phyloP scores from a whole-genome alignment of 805 yeast genomes.

The Grigorovia humatica region DNA sequence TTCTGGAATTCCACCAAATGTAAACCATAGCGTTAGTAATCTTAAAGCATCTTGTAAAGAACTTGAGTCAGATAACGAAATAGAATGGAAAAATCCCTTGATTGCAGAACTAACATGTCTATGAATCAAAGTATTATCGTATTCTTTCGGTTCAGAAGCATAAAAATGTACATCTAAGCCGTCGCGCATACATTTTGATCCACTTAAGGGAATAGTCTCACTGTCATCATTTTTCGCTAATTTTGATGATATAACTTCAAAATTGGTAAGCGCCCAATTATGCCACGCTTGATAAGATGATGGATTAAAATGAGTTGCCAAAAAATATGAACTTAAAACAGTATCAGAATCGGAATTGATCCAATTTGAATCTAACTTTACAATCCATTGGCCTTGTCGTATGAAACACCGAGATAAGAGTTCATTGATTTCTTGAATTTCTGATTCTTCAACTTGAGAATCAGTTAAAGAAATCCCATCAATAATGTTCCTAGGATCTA shows the following conservation, averaged over 20 bases:
- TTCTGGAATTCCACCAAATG: slow-evolving; percentile 86
- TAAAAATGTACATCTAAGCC: slow-evolving; percentile 22
- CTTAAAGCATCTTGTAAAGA: slow-evolving; percentile 90
- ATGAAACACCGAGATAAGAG: slow-evolving; percentile 86
- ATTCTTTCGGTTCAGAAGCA: slow-evolving; percentile 21
- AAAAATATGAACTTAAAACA: slow-evolving; percentile 78
- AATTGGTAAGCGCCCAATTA: slow-evolving; percentile 97
- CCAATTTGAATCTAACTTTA: slow-evolving; percentile 73
- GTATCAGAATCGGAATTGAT: slow-evolving; percentile 67
- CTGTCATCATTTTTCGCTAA: slow-evolving; percentile 15
- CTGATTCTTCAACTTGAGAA: not conserved
- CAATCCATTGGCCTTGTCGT: slow-evolving; percentile 98
- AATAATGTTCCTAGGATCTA: slow-evolving; percentile 78
- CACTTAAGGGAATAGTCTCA: slow-evolving; percentile 5
- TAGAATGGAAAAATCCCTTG: slow-evolving; percentile 90
- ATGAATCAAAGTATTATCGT: slow-evolving; percentile 49
- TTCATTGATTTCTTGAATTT: slow-evolving; percentile 48
- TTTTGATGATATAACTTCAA: slow-evolving; percentile 75
- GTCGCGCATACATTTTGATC: slow-evolving; percentile 13
- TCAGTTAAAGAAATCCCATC: not conserved
- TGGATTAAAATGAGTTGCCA: slow-evolving; percentile 90
- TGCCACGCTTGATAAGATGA: slow-evolving; percentile 99
- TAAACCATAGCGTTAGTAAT: slow-evolving; percentile 87
- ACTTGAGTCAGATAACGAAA: slow-evolving; percentile 73
- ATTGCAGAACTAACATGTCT: slow-evolving; percentile 94